Percentiles rank a stretch among this genome's conserved stretches.
Evolutionary conservation across 2,329 filamentous ascomycete species (phyloP).

Genomic region (Sporothrix mexicana): DNA sequence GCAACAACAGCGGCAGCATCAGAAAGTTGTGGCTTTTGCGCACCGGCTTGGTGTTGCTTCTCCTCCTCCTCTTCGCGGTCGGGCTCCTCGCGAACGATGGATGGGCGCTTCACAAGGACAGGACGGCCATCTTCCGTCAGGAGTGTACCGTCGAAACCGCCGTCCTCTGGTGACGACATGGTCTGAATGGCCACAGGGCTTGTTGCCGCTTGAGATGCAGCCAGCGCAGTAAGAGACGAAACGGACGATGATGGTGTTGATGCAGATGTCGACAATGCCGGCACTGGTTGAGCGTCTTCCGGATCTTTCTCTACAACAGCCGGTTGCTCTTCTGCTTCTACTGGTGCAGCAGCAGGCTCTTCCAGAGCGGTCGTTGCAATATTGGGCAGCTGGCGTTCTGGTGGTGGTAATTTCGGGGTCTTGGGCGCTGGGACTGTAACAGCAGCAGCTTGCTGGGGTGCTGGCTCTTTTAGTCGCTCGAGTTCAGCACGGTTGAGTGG

Average conservation of each 20-base stretch:
- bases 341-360: not conserved
- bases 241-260: constrained; percentile 34
- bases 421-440: constrained; percentile 2
- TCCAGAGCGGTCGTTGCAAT: not conserved
- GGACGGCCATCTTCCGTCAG: constrained; percentile 20
- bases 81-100: constrained; percentile 52
- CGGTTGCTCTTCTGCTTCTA: not conserved
- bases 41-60: constrained; percentile 31
- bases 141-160: constrained; percentile 2
- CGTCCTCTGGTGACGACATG: constrained; percentile 1
- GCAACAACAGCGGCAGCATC: constrained; percentile 11
- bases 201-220: not conserved
- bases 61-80: constrained; percentile 41
- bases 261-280: constrained; percentile 31
- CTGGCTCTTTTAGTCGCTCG: not conserved
- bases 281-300: constrained; percentile 27
- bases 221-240: constrained; percentile 29
- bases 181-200: constrained; percentile 23
- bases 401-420: not conserved
- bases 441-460: not conserved
- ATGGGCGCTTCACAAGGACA: constrained; percentile 40
- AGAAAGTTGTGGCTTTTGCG: not conserved
- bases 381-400: not conserved
- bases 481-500: constrained; percentile 19
- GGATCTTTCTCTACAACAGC: not conserved